Base-by-base conservation (phyloP, 345 rosid genomes). In the Pelargonium nanum region DNA sequence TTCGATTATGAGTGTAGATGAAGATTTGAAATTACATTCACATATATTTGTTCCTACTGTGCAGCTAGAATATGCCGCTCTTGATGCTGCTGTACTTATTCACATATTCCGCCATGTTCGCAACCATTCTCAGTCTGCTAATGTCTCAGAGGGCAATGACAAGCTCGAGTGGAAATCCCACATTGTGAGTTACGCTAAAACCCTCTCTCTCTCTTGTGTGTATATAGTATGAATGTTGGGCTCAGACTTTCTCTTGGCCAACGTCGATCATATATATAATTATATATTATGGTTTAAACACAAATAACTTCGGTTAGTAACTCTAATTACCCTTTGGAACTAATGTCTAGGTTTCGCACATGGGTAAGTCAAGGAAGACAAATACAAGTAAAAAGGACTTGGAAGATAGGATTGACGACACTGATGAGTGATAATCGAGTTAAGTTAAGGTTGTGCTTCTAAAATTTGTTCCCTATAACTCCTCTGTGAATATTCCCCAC, bases 21-120 rank as follows among this genome's bases (percentile, higher is more conserved):
- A 15, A 26, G 0, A 6, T 30, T 34, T 20, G n/a, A 30, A 53
- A 22, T 21, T 24, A 45, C 52, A n/a, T n/a, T 0, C n/a, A 22
- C 23, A 34, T 23, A 8, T 51, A 1, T 20, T 63, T 65, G 22
- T 20, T 34, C 19, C 4, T 58, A 22, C 60, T 61, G 9, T 68
- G 76, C 91, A 93, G 91, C 84, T 93, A 52, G 96, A 93, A 79
- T 87, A 89, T 69, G 97, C 91, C 3, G 97, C 98, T 2, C 84
- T 93, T 4, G 97, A 93, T 73, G 96, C 97, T 54, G 94, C 76
- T n/a, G 94, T 89, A 62, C 87, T 85, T 55, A 20, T 89, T 68
- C 91, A 84, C 81, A 83, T 85, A 75, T 93, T 93, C 75, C 67
- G 60, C 58, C 83, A 72, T 61, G 65, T 83, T 15, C 69, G 75